Evolutionary conservation across 495 filamentous ascomycete species (phyloP).

Genomic region (Tuber indicum): DNA sequence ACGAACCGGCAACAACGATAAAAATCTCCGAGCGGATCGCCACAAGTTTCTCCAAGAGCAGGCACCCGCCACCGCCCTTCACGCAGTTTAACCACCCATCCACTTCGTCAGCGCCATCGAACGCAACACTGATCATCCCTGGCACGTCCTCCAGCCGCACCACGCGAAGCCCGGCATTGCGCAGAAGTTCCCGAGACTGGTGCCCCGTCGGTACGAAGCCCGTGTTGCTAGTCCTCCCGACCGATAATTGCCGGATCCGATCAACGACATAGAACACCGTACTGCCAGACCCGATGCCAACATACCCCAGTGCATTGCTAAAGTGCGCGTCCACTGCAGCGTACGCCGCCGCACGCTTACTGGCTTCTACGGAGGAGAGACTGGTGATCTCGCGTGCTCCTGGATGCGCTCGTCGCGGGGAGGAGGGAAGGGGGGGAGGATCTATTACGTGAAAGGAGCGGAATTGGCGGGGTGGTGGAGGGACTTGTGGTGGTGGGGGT

Average conservation of each 20-base stretch:
- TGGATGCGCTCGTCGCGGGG: not conserved
- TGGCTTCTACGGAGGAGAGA: constrained; percentile 53
- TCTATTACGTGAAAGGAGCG: not conserved
- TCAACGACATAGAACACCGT: constrained; percentile 92
- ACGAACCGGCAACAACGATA: constrained; percentile 75
- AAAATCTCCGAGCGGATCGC: constrained; percentile 75
- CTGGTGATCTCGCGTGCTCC: not conserved
- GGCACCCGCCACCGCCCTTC: constrained; percentile 89
- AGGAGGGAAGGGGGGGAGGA: not conserved
- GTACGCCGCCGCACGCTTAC: constrained; percentile 72
- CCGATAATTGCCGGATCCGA: constrained; percentile 65
- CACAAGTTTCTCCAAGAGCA: constrained; percentile 95
- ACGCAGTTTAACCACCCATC: constrained; percentile 89
- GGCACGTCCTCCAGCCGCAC: constrained; percentile 57
- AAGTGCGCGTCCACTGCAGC: constrained; percentile 78
- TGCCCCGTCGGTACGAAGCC: constrained; percentile 82
- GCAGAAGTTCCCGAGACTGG: constrained; percentile 74
- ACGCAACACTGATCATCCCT: constrained; percentile 62
- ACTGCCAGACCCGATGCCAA: constrained; percentile 87
- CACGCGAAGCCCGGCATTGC: constrained; percentile 63
- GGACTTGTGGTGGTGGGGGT: not conserved
- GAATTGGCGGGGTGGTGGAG: not conserved
- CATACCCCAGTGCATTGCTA: constrained; percentile 57
- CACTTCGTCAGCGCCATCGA: constrained; percentile 94
- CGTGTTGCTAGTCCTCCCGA: constrained; percentile 53